Base-by-base conservation (phyloP, 1,139 yeast species). In the Hansenula lynferdii region DNA sequence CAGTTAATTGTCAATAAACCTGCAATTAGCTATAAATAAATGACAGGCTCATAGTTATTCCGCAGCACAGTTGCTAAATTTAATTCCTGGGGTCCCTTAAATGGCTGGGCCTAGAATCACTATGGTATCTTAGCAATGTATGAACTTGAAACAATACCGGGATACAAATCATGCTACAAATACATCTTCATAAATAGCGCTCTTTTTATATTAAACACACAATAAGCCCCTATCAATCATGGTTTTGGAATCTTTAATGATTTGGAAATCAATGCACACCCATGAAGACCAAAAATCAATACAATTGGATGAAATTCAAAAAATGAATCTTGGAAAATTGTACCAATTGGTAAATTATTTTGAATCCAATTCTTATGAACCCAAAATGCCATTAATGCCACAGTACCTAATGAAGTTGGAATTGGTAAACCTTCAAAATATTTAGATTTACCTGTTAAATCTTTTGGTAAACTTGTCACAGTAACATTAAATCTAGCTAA, bases 401-500 rank as follows among this genome's bases (percentile, higher is more conserved):
- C 96, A 60, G 92, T 72, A 37, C 75, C 65, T 50, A 92, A 70
- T 35, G 95, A 83, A 6, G 95, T 80, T 41, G 98, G 98, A 52
- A 92, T 87, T 14, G 98, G 98, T 63, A 66, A 20, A 10, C 98
- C 98, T 67, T 92, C 98, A 60, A 92, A 92, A 52, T 72, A 76
- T 27, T 51, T 53, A 17, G 57, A 53, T 37, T 53, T 52, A 16
- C 56, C 56, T 12, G 43, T 36, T 14, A 52, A 19, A 34, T 49
- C 54, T 28, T 50, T 50, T 38, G 98, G 97, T 45, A 94, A 77
- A 50, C 86, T 85, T 41, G 92, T 83, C 5, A 94, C 95, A 1
- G 97, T 86, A 39, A 94, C 95, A 56, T 92, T 92, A 66, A 89
- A 92, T 58, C 98, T 75, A 9, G 98, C 98, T 53, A 92, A 72